Evolutionary conservation across 345 rosid species (phyloP), one percentile per base, ranked within the genome.

Genomic region (Brassica nigra): DNA sequence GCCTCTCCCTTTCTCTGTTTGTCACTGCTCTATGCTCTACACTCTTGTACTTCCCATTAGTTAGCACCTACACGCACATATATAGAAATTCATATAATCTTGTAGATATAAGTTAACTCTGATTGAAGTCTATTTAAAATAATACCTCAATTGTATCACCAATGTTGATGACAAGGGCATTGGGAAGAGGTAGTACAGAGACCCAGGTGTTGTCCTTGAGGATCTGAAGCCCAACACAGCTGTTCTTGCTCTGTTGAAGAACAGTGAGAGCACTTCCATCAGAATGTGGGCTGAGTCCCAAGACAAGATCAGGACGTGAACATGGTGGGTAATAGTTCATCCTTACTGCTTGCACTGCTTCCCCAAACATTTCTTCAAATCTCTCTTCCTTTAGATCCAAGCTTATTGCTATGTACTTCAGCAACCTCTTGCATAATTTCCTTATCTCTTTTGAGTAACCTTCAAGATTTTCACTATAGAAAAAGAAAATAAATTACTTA

Each of bases 261-360:
- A 92, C 97, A 55, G 99, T 91, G 58, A 95, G 86, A 62, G 97
- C 99, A 86, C 99, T 95, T 49, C 99, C 99, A 85, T 95, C 99
- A 39, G 97, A 92, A 84, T 95, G 97, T 59, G 97, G 99, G 71
- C 99, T 95, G 31, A 95, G 90, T 11, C 99, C 99, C 39, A 92
- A 79, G 71, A 95, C 99, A 79, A 92, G 97, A 86, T 95, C 97
- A 52, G 99, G 99, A 75, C 94, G 87, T 73, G 97, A 74, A 84
- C 99, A 92, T 80, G 99, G 88, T 29, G 99, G 99, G 69, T 92
- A 95, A 77, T 95, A 95, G 73, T 95, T 95, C 99, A 95, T 92
- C 83, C 99, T 92, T 67, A 91, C 86, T n/a, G 99, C 99, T 78
- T 95, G 97, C 34, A 95, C 94, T 14, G 90, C 89, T 47, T 44